phyloP scores from a whole-genome alignment of 1,284 basidiomycete species.

The Marasmius tenuissimus region DNA sequence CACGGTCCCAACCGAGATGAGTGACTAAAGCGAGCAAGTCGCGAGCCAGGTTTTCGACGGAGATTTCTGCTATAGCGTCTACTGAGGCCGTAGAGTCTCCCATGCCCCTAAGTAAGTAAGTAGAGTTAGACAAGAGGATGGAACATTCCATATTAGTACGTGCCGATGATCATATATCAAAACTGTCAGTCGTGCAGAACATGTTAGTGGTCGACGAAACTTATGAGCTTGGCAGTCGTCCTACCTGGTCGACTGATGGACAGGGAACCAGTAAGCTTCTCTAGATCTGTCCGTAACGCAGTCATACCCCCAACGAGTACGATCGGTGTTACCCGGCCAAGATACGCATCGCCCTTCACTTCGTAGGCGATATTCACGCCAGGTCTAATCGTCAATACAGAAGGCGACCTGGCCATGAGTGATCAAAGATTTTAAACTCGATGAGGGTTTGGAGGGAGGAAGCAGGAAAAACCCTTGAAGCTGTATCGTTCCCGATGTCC shows the following conservation, averaged over 20 bases:
- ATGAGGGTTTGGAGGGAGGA: neutral
- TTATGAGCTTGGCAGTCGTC: neutral
- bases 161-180: conserved; percentile 34
- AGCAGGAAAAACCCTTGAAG: neutral
- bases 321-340: conserved; percentile 23
- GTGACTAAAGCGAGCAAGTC: conserved; percentile 38
- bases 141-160: neutral
- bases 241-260: conserved; percentile 31
- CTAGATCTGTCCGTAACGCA: conserved; percentile 31
- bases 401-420: neutral
- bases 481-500: neutral
- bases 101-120: conserved; percentile 27
- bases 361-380: neutral
- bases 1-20: conserved; percentile 36
- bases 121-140: no score
- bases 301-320: conserved; percentile 36
- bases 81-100: conserved; percentile 37
- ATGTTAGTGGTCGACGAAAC: neutral
- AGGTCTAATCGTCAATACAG: neutral
- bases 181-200: conserved; percentile 20
- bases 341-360: neutral
- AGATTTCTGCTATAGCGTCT: conserved; percentile 32
- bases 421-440: no score
- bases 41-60: conserved; percentile 40
- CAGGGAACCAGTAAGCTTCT: conserved; percentile 26